Evolutionary conservation across 2,329 filamentous ascomycete genomes (phyloP), one percentile per base, ranked within the genome.

Genomic region (Talaromyces islandicus): DNA sequence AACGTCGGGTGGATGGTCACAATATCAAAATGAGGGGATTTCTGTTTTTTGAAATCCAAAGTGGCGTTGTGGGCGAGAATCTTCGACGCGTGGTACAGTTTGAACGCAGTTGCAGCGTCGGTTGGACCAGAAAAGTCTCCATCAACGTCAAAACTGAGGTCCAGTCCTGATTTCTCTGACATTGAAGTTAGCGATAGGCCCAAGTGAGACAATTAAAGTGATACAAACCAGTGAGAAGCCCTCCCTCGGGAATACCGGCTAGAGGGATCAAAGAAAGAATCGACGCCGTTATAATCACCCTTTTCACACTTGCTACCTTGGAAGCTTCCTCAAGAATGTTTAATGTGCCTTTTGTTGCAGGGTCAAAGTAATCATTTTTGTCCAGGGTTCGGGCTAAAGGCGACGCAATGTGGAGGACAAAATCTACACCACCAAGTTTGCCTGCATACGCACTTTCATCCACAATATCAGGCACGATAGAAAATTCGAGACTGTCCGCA

Each of bases 1-100:
- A 63, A 70, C 0, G 55, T 53, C 2, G 68, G 68, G 59, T 69
- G 64, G 4, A 70, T 27, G 1, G 65, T 63, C 1, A 71, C 67
- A 9, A 70, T 25, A 5, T 60, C 41, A 53, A 60, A 70, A 0
- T 64, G 60, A 1, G 68, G 68, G 7, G 64, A 65, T 0, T 57
- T 21, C 1, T 57, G 59, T 12, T 52, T 54, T 41, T 58, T 35
- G 35, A 69, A 69, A 1, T 68, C 56, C 65, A 63, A 65, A 4
- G 62, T 60, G 4, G 67, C 67, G 0, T 64, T 59, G 46, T 70
- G 60, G 3, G 68, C 64, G 5, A 69, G 65, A 7, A 68, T 25
- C 50, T 71, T 71, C 1, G 68, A 70, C 7, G 68, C 67, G 2
- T 53, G 52, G 53, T 70, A 71, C 11, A 57, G 12, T 11, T 11